Percentiles rank a stretch among this genome's conserved stretches.
Evolutionary conservation across 164 flowering plant genomes (phyloP).

Genomic region (Annona cherimola): DNA sequence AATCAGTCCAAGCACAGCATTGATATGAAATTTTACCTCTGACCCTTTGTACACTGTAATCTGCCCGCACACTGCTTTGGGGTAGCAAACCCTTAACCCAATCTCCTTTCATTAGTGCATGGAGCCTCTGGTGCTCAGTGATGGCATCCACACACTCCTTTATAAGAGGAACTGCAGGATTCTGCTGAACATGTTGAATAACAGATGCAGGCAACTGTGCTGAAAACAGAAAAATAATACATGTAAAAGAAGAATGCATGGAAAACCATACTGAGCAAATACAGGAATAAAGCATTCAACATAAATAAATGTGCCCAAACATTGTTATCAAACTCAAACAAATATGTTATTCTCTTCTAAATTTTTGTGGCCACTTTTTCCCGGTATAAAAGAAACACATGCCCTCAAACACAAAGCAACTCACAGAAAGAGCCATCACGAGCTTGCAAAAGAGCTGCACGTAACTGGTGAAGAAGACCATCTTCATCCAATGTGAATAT

Average conservation of each 20-base stretch:
- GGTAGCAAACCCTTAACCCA: conserved; percentile 86
- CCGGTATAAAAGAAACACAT: not conserved
- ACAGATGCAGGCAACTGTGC: conserved; percentile 45
- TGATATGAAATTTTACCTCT: conserved; percentile 36
- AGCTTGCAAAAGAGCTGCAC: conserved; percentile 69
- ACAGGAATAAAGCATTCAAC: too few relatives aligned
- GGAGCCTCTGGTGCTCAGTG: conserved; percentile 90
- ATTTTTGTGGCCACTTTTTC: not conserved
- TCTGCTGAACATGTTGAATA: conserved; percentile 49
- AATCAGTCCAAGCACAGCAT: not conserved
- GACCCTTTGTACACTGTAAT: conserved; percentile 77
- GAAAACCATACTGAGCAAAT: not conserved
- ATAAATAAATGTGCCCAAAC: too few relatives aligned
- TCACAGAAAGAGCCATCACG: conserved; percentile 58
- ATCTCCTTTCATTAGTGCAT: conserved; percentile 86
- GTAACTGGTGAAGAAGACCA: conserved; percentile 77
- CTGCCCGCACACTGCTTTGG: conserved; percentile 77
- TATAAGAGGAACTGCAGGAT: conserved; percentile 43
- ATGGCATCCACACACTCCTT: conserved; percentile 93
- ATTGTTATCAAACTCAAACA: too few relatives aligned
- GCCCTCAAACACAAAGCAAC: conserved; percentile 14
- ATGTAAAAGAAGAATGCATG: not conserved
- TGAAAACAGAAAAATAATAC: conserved; percentile 30
- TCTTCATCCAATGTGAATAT: conserved; percentile 72
- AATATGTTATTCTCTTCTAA: not conserved